Conservation (phyloP, 768 basidiomycete genomes). For the Tulasnella sp. region DNA sequence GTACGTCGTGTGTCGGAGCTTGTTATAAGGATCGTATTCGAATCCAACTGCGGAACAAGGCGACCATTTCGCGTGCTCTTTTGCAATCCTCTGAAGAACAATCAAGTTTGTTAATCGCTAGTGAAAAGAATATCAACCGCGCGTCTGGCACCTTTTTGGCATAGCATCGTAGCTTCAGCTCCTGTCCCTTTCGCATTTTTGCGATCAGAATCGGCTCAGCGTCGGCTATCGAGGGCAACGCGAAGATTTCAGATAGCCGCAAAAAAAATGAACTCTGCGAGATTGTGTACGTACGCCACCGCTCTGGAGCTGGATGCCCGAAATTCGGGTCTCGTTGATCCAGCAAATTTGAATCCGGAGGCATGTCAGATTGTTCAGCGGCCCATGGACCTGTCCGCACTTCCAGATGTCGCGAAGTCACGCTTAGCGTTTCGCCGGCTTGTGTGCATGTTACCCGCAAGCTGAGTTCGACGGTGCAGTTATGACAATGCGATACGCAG, state of each 20-base stretch:
- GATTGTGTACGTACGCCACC: background rate
- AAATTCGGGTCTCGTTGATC: constrained; percentile 6
- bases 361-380: constrained; percentile 26
- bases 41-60: constrained; percentile 91
- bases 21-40: constrained; percentile 98
- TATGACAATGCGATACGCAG: constrained; percentile 71
- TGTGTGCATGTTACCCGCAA: constrained; percentile 61
- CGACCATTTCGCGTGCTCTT: constrained; percentile 99
- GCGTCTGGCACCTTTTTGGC: constrained; percentile 70
- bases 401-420: constrained; percentile 80
- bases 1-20: constrained; percentile 86
- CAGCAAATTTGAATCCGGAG: constrained; percentile 23
- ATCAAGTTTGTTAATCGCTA: constrained; percentile 4
- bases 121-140: background rate
- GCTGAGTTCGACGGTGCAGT: constrained; percentile 72
- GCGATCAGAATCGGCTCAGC: constrained; percentile 75
- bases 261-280: too few relatives aligned
- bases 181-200: constrained; percentile 91
- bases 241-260: background rate
- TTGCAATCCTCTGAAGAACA: constrained; percentile 63
- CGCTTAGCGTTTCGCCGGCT: constrained; percentile 53
- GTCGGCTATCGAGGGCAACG: constrained; percentile 31
- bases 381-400: constrained; percentile 25
- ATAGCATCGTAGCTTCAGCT: constrained; percentile 69
- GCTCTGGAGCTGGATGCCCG: background rate